phyloP scores from a whole-genome alignment of 2,329 filamentous ascomycete genomes.

The Diaporthe sp. region DNA sequence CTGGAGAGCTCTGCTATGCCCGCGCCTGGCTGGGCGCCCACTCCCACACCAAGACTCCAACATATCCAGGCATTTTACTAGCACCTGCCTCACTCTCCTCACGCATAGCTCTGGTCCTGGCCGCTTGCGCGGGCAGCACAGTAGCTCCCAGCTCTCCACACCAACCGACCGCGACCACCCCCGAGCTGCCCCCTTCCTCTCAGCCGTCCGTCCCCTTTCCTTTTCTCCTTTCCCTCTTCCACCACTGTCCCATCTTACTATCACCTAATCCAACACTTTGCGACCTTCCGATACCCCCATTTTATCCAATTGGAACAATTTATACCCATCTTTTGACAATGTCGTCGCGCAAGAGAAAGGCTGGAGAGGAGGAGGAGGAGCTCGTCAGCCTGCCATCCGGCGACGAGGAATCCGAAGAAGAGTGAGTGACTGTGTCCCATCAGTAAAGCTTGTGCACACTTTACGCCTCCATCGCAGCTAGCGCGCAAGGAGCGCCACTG shows the following conservation, averaged over 20 bases:
- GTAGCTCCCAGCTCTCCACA: slow-evolving; percentile 36
- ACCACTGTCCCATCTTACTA: slow-evolving; percentile 20
- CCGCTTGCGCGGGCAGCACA: slow-evolving; percentile 14
- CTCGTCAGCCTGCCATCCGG: slow-evolving; percentile 67
- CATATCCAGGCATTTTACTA: neutral
- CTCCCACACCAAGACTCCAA: slow-evolving; percentile 8
- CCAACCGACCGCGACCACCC: slow-evolving; percentile 39
- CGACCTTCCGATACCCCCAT: slow-evolving; percentile 16
- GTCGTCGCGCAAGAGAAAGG: slow-evolving; percentile 67
- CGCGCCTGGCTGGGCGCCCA: slow-evolving; percentile 5
- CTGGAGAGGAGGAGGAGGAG: slow-evolving; percentile 60
- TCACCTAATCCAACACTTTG: slow-evolving; percentile 4
- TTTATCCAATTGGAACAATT: slow-evolving; percentile 46
- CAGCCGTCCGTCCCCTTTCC: slow-evolving; percentile 41
- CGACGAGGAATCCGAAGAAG: slow-evolving; percentile 65
- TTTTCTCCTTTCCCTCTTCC: slow-evolving; percentile 40
- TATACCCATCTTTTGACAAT: slow-evolving; percentile 48
- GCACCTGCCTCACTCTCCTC: slow-evolving; percentile 18
- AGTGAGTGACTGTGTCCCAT: slow-evolving; percentile 57
- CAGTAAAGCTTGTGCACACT: slow-evolving; percentile 47
- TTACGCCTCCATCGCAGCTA: slow-evolving; percentile 26
- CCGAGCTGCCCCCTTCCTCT: slow-evolving; percentile 43
- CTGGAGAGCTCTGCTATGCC: neutral
- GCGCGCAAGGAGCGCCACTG: slow-evolving; percentile 39
- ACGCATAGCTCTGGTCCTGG: slow-evolving; percentile 23